These are phyloP conservation scores for Syzygium aromaticum DNA, from an alignment of 345 rosid genomes.

Conservation along the genomic window DNA sequence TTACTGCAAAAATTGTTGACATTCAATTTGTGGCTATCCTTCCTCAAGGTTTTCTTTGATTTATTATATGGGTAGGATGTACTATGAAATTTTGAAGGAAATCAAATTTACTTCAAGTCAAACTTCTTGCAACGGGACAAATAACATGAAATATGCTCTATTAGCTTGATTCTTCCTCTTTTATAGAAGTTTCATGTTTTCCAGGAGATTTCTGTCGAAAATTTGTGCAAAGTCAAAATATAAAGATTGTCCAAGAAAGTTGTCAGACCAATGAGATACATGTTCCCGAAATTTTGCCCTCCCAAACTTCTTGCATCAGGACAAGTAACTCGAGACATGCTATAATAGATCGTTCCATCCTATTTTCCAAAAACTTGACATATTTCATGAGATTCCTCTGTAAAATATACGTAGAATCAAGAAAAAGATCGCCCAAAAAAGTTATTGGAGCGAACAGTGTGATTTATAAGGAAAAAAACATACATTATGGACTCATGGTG, in stretches of 20 bases:
- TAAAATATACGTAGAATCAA: not conserved
- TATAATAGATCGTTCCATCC: not conserved
- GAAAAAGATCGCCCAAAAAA: too few relatives aligned
- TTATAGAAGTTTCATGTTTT: not conserved
- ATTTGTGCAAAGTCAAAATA: not conserved
- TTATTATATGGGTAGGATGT: not conserved
- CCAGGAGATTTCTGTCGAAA: accelerated
- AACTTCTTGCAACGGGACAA: not conserved
- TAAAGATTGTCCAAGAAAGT: not conserved
- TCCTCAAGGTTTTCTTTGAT: not conserved
- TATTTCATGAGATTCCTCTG: not conserved
- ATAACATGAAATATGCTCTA: not conserved
- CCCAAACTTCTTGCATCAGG: not conserved
- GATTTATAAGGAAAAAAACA: too few relatives aligned
- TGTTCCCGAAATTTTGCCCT: not conserved
- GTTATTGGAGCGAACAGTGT: too few relatives aligned
- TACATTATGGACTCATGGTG: not conserved
- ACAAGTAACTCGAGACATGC: not conserved
- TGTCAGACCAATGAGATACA: not conserved
- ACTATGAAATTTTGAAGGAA: not conserved
- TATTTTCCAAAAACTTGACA: not conserved
- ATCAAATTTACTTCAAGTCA: not conserved
- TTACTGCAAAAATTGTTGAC: not conserved
- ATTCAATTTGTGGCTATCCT: not conserved
- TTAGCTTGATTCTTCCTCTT: not conserved